Conservation (phyloP, 768 basidiomycete species). For the Leccinum rimulosum region DNA sequence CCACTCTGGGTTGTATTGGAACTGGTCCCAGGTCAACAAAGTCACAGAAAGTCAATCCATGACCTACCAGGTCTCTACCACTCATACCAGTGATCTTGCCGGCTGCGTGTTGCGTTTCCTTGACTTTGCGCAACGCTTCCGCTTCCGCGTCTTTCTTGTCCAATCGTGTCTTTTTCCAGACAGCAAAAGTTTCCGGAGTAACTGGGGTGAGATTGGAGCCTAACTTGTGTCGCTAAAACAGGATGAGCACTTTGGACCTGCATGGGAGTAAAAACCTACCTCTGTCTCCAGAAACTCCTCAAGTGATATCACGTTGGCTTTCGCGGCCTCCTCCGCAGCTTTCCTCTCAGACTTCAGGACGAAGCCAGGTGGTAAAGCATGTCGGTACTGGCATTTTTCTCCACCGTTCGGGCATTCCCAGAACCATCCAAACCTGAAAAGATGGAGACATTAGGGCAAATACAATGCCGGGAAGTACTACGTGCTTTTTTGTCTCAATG, state of each 20-base stretch:
- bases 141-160: conserved; percentile 92
- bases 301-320: conserved; percentile 82
- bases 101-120: conserved; percentile 75
- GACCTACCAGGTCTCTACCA: conserved; percentile 85
- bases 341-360: conserved; percentile 93
- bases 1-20: conserved; percentile 96
- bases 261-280: conserved; percentile 44
- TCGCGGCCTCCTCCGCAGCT: conserved; percentile 86
- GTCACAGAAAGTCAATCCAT: not conserved
- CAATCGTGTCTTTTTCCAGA: conserved; percentile 94
- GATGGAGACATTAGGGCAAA: not conserved
- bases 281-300: conserved; percentile 99
- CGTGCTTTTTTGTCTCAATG: conserved; percentile 83
- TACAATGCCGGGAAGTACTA: not conserved
- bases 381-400: conserved; percentile 87
- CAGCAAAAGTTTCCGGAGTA: conserved; percentile 85
- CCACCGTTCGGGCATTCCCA: conserved; percentile 89
- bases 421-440: conserved; percentile 82
- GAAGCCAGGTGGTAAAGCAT: conserved; percentile 94
- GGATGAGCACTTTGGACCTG: not conserved
- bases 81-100: conserved; percentile 94
- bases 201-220: conserved; percentile 89
- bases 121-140: conserved; percentile 78
- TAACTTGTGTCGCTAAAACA: conserved; percentile 84
- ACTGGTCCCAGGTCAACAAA: conserved; percentile 43